These are phyloP conservation scores for Plenodomus biglobosus DNA, from an alignment of 2,329 filamentous ascomycete genomes.

Conservation along the genomic window DNA sequence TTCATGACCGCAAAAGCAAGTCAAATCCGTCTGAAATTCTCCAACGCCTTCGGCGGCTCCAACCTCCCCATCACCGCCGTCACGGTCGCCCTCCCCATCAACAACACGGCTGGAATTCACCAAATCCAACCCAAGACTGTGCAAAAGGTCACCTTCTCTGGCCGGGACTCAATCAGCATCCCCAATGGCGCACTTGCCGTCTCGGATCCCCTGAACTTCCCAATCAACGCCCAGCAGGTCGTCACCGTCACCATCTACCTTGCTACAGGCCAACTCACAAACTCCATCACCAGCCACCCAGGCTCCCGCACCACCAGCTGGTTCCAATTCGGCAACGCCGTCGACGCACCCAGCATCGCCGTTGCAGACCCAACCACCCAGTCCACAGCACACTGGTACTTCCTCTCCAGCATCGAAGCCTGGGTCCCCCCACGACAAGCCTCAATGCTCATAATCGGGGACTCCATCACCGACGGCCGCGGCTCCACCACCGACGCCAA, in stretches of 20 bases:
- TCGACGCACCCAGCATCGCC: conserved; percentile 52
- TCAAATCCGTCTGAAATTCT: conserved; percentile 63
- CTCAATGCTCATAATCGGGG: conserved; percentile 59
- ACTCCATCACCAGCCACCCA: conserved; percentile 64
- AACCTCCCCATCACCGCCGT: conserved; percentile 62
- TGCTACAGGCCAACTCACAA: conserved; percentile 57
- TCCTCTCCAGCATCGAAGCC: conserved; percentile 61
- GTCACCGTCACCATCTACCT: conserved; percentile 63
- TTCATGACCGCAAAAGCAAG: conserved; percentile 60
- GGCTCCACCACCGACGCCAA: conserved; percentile 62
- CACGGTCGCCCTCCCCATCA: conserved; percentile 58
- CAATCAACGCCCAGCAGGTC: conserved; percentile 54
- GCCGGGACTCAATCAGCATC: conserved; percentile 53
- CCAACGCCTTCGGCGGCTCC: conserved; percentile 65
- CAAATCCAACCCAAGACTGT: conserved; percentile 57
- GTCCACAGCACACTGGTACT: conserved; percentile 56
- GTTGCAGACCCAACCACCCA: conserved; percentile 43
- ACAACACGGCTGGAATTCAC: conserved; percentile 57
- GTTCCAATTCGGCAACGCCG: conserved; percentile 61
- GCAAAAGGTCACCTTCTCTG: conserved; percentile 61
- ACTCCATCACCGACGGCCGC: conserved; percentile 67
- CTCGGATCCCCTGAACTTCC: conserved; percentile 62
- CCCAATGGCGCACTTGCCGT: conserved; percentile 61
- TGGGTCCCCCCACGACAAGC: conserved; percentile 49
- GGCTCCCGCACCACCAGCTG: conserved; percentile 65